phyloP scores from a whole-genome alignment of 805 yeast species.

The Wickerhamiella azyma region DNA sequence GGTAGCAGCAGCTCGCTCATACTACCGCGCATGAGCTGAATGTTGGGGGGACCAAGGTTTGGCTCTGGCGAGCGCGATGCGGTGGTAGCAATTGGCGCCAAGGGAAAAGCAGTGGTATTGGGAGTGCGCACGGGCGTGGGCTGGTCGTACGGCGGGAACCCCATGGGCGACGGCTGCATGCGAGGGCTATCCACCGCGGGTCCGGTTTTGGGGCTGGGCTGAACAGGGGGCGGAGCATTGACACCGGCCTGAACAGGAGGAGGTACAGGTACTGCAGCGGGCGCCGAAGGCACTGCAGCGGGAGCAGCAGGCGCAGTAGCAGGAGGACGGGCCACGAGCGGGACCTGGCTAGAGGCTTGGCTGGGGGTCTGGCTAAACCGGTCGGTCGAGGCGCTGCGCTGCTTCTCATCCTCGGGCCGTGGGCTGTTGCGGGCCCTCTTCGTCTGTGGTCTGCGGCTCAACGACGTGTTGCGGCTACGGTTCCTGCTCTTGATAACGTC shows the following conservation, averaged over 20 bases:
- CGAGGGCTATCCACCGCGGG: not conserved
- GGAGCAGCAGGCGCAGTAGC: not conserved
- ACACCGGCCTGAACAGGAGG: not conserved
- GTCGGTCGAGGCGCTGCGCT: conserved; percentile 7
- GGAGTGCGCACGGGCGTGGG: conserved; percentile 9
- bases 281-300: not conserved
- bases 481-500: conserved; percentile 87
- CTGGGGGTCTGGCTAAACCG: not conserved
- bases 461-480: conserved; percentile 27
- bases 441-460: conserved; percentile 5
- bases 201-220: not conserved
- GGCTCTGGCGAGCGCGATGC: conserved; percentile 2
- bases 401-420: conserved; percentile 2
- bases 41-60: conserved; percentile 10
- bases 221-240: not conserved
- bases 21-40: conserved; percentile 17
- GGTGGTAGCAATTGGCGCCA: not conserved
- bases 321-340: not conserved
- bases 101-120: not conserved
- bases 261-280: not conserved
- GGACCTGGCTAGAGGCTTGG: not conserved
- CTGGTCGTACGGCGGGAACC: not conserved
- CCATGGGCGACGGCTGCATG: not conserved
- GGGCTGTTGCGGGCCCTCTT: conserved; percentile 5
- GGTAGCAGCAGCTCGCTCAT: conserved; percentile 22